Evolutionary conservation across 345 rosid species (phyloP), one percentile per base, ranked within the genome.

Genomic region (Sonneratia caseolaris): DNA sequence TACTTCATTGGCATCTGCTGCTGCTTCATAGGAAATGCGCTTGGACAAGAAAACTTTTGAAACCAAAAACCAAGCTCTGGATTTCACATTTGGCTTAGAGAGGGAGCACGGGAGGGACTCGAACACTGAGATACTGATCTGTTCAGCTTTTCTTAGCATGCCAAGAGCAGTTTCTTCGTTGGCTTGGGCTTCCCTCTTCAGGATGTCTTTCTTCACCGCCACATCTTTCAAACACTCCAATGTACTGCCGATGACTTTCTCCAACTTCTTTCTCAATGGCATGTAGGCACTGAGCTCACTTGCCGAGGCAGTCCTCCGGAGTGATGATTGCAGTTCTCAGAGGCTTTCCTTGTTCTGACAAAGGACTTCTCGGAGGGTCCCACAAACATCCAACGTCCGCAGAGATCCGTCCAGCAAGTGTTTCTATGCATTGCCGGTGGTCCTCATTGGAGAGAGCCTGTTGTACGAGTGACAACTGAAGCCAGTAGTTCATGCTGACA

Each of bases 331-430:
- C 37, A 79, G 47, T 37, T 66, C 68, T 51, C 73, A 71, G 27
- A 68, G 32, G 53, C 35, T 64, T 42, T 72, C 71, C 67, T 75
- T 79, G 12, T 37, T 73, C 40, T 75, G 70, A 14, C 19, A 72
- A 27, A 70, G 59, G 40, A 55, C 35, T 11, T 75, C 82, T 55
- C 36, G 76, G 69, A 38, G 48, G 35, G 61, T 72, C 38, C 68
- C 71, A 37, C 82, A 79, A 22, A 75, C 68, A 57, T 79, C 82
- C 74, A 70, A 59, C 35, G 73, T 37, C 59, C 69, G 48, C 55
- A 73, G 74, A 73, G 74, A 75, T 47, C 74, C 73, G 64, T 76
- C 77, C 67, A 79, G 51, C 3, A 79, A 32, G 21, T 53, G 72
- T 47, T 47, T 76, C 77, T 14, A 53, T 38, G 21, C 68, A 47